Conservation (phyloP, 1,284 basidiomycete species). For the Malassezia restricta region DNA sequence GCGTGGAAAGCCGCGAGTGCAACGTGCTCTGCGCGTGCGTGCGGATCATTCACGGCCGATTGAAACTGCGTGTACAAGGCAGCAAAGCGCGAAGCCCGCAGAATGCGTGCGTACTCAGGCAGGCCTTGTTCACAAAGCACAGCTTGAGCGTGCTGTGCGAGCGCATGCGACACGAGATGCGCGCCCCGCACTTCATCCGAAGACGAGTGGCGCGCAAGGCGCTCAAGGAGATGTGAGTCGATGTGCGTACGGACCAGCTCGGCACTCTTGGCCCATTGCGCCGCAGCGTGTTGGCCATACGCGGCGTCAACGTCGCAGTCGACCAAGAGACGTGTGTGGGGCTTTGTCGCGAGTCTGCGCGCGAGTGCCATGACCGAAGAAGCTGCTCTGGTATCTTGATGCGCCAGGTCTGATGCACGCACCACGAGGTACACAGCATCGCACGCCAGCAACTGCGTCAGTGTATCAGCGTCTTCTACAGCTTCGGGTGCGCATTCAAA, state of each 20-base stretch:
- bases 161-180: conserved; percentile 4
- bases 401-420: conserved; percentile 20
- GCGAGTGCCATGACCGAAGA: conserved; percentile 15
- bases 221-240: not conserved
- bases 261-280: not conserved
- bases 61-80: not conserved
- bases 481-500: conserved; percentile 11
- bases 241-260: not conserved
- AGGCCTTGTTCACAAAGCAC: not conserved
- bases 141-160: conserved; percentile 4
- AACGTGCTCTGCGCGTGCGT: not conserved
- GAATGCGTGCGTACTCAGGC: not conserved
- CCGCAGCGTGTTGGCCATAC: conserved; percentile 9
- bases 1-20: not conserved
- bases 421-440: conserved; percentile 23
- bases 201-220: not conserved
- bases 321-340: conserved; percentile 20
- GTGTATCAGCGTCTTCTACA: not conserved
- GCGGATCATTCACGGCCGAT: not conserved
- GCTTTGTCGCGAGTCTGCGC: conserved; percentile 23
- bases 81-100: conserved; percentile 10
- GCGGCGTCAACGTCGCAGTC: conserved; percentile 14
- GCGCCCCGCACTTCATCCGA: not conserved
- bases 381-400: not conserved
- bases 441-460: conserved; percentile 21